Evolutionary conservation across 768 basidiomycete genomes (phyloP).

Genomic region (Austroboletus eburneus): DNA sequence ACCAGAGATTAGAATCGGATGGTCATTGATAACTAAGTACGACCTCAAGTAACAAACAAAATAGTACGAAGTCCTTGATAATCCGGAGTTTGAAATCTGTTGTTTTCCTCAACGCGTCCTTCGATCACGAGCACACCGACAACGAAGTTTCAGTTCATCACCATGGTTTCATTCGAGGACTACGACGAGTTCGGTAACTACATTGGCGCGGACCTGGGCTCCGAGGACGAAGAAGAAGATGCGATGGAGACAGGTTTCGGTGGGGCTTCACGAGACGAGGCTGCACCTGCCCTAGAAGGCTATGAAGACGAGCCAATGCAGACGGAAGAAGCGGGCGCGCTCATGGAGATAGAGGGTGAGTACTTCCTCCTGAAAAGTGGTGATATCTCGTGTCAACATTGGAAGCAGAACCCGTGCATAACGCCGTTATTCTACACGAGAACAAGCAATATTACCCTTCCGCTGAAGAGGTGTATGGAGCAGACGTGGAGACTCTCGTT

Average conservation of each 20-base stretch:
- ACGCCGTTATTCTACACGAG: slow-evolving; percentile 87
- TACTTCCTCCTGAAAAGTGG: slow-evolving; percentile 3
- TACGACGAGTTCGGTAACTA: slow-evolving; percentile 98
- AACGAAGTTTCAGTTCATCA: slow-evolving; percentile 1
- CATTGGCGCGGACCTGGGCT: slow-evolving; percentile 91
- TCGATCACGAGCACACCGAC: slow-evolving; percentile 7
- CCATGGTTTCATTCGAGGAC: slow-evolving; percentile 64
- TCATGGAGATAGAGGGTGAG: slow-evolving; percentile 86
- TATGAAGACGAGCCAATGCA: slow-evolving; percentile 69
- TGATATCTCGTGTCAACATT: slow-evolving; percentile 5
- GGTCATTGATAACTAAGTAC: slow-evolving; percentile 10
- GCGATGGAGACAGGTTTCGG: slow-evolving; percentile 49
- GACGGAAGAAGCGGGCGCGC: slow-evolving; percentile 53
- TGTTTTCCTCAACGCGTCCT: slow-evolving; percentile 22
- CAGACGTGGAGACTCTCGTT: slow-evolving; percentile 92
- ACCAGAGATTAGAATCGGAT: slow-evolving; percentile 1
- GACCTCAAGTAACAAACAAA: too few relatives aligned
- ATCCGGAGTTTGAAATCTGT: slow-evolving; percentile 34
- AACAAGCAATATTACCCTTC: slow-evolving; percentile 98
- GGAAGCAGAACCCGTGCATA: slow-evolving; percentile 64
- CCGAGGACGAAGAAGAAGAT: slow-evolving; percentile 63
- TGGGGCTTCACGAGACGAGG: slow-evolving; percentile 20
- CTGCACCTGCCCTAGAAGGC: slow-evolving; percentile 69
- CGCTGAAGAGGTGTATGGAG: slow-evolving; percentile 87
- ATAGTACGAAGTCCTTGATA: not conserved